phyloP scores from a whole-genome alignment of 1,284 basidiomycete species.

The Rhodotorula sp. region DNA sequence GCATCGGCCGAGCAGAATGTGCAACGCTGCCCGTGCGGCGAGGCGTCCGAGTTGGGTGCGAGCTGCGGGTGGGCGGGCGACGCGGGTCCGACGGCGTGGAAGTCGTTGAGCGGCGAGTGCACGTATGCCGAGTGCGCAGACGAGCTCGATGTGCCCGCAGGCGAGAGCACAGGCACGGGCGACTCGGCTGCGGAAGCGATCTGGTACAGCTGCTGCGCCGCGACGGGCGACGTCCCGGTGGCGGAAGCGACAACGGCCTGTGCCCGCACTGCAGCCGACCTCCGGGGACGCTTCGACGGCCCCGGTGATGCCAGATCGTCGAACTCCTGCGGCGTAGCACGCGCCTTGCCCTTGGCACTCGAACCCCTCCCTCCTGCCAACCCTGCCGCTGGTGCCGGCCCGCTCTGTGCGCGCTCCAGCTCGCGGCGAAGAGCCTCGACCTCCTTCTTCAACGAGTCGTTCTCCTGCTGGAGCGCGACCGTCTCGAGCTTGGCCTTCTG shows the following conservation, averaged over 20 bases:
- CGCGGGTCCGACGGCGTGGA: slow-evolving; percentile 10
- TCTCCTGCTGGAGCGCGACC: slow-evolving; percentile 25
- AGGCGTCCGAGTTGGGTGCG: neutral
- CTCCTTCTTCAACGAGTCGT: slow-evolving; percentile 32
- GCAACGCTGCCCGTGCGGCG: slow-evolving; percentile 18
- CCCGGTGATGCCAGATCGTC: neutral
- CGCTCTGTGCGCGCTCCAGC: neutral
- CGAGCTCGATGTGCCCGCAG: neutral
- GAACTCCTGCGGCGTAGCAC: slow-evolving; percentile 3
- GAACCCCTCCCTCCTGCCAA: neutral
- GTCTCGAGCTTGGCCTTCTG: slow-evolving; percentile 39
- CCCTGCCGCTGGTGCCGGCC: neutral
- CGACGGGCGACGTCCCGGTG: neutral
- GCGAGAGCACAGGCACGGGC: slow-evolving; percentile 4
- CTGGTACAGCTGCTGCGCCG: neutral
- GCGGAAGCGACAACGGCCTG: slow-evolving; percentile 19
- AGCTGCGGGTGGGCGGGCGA: neutral
- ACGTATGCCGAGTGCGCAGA: slow-evolving; percentile 15
- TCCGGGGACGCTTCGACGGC: slow-evolving; percentile 16
- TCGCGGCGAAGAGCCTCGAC: slow-evolving; percentile 2
- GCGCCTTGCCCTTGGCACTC: slow-evolving; percentile 17
- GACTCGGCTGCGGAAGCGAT: slow-evolving; percentile 3
- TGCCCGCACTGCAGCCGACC: slow-evolving; percentile 20
- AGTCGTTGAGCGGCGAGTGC: slow-evolving; percentile 20
- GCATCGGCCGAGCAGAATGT: slow-evolving; percentile 32